phyloP scores from a whole-genome alignment of 129 eudicot species.

The Lactuca sativa region DNA sequence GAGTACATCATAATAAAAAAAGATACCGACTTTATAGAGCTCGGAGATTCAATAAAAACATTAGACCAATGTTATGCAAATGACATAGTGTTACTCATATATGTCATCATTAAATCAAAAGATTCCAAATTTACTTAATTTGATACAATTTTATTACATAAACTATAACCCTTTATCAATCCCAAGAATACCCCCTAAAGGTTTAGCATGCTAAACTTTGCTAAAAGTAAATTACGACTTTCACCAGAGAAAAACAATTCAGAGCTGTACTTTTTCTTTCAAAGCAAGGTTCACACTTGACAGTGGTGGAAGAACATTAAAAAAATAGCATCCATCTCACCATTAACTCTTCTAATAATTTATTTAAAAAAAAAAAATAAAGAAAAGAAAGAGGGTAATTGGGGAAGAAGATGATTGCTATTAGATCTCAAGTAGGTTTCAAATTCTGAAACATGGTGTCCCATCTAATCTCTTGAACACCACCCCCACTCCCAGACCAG shows the following conservation, averaged over 20 bases:
- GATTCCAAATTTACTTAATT: background rate
- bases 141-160: conserved; percentile 7
- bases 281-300: conserved; percentile 33
- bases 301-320: conserved; percentile 50
- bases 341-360: conserved; percentile 32
- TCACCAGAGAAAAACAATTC: conserved; percentile 13
- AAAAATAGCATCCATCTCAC: conserved; percentile 55
- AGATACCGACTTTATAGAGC: background rate
- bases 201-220: conserved; percentile 16
- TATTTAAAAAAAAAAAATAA: conserved; percentile 21
- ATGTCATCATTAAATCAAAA: background rate
- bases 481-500: conserved; percentile 45
- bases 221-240: conserved; percentile 25
- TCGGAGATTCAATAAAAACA: background rate
- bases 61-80: background rate
- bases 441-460: conserved; percentile 88
- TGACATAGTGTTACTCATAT: background rate
- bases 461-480: conserved; percentile 82
- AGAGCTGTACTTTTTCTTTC: conserved; percentile 22
- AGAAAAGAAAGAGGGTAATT: background rate
- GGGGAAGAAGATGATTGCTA: background rate
- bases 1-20: too few species aligned
- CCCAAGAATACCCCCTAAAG: conserved; percentile 28
- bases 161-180: conserved; percentile 17
- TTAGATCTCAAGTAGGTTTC: conserved; percentile 64